Conservation (phyloP, 192 early-diverging fungal genomes). For the Coemansia sp. region DNA sequence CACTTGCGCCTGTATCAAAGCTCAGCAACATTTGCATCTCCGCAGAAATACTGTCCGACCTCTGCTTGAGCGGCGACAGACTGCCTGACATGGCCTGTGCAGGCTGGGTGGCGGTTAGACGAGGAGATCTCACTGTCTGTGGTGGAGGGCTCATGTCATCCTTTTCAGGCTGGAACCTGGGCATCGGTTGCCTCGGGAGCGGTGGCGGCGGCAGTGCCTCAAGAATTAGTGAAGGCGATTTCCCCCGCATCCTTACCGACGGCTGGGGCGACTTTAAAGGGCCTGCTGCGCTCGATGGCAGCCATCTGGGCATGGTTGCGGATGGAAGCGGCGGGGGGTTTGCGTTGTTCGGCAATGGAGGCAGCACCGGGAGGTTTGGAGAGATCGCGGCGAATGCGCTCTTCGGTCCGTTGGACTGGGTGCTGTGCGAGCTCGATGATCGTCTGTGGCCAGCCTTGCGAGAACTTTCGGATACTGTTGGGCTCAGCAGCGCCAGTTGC, state of each 20-base stretch:
- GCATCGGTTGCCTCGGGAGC: conserved; percentile 44
- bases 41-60: conserved; percentile 28
- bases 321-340: conserved; percentile 37
- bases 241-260: not conserved
- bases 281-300: conserved; percentile 13
- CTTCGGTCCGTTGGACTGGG: not conserved
- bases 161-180: conserved; percentile 35
- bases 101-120: not conserved
- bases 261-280: conserved; percentile 2
- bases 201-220: conserved; percentile 1
- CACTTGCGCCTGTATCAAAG: conserved; percentile 25
- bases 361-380: conserved; percentile 13
- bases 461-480: not conserved
- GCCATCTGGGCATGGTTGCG: conserved; percentile 34
- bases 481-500: not conserved
- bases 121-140: conserved; percentile 7
- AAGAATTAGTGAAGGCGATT: conserved; percentile 13
- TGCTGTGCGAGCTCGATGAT: conserved; percentile 20
- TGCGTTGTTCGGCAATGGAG: conserved; percentile 25
- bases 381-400: conserved; percentile 5
- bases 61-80: not conserved
- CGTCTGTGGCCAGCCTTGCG: conserved; percentile 11
- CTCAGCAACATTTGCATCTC: conserved; percentile 51
- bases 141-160: conserved; percentile 5
- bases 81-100: not conserved